Evolutionary conservation across 345 rosid species (phyloP).

Genomic region (Eucalyptus erythrocorys): DNA sequence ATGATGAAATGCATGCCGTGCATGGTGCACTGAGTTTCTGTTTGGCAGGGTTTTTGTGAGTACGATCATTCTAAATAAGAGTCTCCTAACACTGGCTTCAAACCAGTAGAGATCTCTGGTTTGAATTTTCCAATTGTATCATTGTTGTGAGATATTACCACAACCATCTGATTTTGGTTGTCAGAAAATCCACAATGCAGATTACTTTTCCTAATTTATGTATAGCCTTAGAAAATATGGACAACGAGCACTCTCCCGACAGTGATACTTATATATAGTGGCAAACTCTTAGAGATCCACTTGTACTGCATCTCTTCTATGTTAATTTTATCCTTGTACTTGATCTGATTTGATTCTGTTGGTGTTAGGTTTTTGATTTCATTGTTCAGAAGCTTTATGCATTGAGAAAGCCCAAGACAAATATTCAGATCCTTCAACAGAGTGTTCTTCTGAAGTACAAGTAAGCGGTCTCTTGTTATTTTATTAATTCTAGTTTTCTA

Average conservation of each 20-base stretch:
- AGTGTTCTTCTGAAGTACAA: constrained; percentile 91
- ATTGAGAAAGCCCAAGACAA: constrained; percentile 96
- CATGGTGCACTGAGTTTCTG: not conserved
- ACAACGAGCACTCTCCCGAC: not conserved
- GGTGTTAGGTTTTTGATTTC: constrained; percentile 83
- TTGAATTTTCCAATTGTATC: not conserved
- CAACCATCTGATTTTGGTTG: not conserved
- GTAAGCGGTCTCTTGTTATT: constrained; percentile 29
- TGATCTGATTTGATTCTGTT: not conserved
- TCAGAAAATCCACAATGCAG: not conserved
- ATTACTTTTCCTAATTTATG: not conserved
- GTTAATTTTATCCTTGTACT: not conserved
- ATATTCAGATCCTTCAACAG: constrained; percentile 97
- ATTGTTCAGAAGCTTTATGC: constrained; percentile 96
- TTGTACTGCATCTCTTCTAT: not conserved
- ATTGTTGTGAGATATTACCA: not conserved
- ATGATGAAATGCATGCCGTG: not conserved
- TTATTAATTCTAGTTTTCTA: not conserved
- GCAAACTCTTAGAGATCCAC: not conserved
- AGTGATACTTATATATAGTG: not conserved
- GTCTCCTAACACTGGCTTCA: not conserved
- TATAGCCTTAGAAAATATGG: not conserved
- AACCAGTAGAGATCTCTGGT: not conserved
- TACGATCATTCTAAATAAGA: not conserved
- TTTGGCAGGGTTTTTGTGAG: not conserved